Evolutionary conservation across 139 green algal species (phyloP).

Genomic region (Chlamydomonas applanata): DNA sequence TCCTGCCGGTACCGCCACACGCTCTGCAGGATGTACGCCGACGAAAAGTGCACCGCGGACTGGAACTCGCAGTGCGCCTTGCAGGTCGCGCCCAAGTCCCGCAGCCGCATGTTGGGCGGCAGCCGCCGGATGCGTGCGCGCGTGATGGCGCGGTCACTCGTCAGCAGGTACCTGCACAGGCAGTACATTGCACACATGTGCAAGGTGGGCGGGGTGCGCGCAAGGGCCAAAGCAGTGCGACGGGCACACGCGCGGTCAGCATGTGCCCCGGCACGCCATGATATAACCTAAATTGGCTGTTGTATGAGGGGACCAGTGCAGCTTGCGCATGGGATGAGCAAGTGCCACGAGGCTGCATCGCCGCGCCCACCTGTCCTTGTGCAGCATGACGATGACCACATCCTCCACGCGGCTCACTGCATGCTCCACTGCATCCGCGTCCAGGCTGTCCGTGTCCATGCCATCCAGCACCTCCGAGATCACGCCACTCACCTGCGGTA

Average conservation of each 20-base stretch:
- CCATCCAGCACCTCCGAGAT: not conserved
- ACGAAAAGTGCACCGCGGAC: not conserved
- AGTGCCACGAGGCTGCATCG: no score
- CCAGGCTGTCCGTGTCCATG: not conserved
- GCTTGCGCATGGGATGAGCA: not conserved
- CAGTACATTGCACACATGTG: no score
- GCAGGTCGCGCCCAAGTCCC: conserved; percentile 14
- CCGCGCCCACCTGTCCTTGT: conserved; percentile 14
- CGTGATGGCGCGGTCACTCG: not conserved
- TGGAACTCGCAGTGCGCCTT: conserved; percentile 15
- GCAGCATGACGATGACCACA: conserved; percentile 29
- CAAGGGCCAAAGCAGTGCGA: no score
- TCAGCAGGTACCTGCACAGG: conserved; percentile 13
- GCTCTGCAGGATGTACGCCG: conserved; percentile 33
- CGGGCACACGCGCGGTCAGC: no score
- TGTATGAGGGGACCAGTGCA: not conserved
- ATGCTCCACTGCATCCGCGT: conserved; percentile 26
- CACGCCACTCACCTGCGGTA: not conserved
- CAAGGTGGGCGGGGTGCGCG: no score
- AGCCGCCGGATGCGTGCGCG: conserved; percentile 18
- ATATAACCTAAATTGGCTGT: not conserved
- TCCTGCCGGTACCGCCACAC: conserved; percentile 19
- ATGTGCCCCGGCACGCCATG: no score
- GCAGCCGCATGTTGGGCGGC: conserved; percentile 3
- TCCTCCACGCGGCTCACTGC: conserved; percentile 40